Evolutionary conservation across 495 filamentous ascomycete genomes (phyloP).

Genomic region (Trichocladium antarcticum): DNA sequence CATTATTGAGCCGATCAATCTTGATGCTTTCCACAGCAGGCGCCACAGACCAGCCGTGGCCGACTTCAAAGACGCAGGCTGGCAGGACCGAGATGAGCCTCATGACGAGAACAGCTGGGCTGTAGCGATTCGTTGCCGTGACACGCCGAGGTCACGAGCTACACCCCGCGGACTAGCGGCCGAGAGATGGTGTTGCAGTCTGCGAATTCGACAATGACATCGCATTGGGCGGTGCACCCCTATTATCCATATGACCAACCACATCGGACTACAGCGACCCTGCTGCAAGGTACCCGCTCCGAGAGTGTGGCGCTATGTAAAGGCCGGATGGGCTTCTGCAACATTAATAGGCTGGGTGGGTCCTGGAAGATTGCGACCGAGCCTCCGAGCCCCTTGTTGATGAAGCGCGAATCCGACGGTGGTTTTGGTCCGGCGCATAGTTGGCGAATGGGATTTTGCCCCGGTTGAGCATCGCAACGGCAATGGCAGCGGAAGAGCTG

Average conservation of each 20-base stretch:
- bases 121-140: slow-evolving; percentile 6
- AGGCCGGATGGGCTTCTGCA: neutral
- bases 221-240: no score
- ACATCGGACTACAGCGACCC: neutral
- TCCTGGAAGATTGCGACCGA: slow-evolving; percentile 8
- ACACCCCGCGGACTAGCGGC: no score
- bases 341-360: neutral
- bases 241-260: neutral
- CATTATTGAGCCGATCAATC: slow-evolving; percentile 17
- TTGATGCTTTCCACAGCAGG: neutral
- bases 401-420: neutral
- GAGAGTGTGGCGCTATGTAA: neutral
- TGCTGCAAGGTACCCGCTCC: slow-evolving; percentile 12
- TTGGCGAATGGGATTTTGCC: slow-evolving; percentile 10
- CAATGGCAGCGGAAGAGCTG: slow-evolving; percentile 5
- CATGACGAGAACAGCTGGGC: slow-evolving; percentile 11
- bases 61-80: neutral
- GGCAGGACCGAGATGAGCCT: slow-evolving; percentile 2
- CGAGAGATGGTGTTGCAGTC: slow-evolving; percentile 1
- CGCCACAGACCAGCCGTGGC: neutral
- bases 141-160: neutral
- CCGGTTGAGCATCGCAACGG: neutral
- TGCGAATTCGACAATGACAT: no score
- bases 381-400: neutral
- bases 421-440: neutral